phyloP scores from a whole-genome alignment of 768 basidiomycete genomes.

The Auriscalpium microsporum region DNA sequence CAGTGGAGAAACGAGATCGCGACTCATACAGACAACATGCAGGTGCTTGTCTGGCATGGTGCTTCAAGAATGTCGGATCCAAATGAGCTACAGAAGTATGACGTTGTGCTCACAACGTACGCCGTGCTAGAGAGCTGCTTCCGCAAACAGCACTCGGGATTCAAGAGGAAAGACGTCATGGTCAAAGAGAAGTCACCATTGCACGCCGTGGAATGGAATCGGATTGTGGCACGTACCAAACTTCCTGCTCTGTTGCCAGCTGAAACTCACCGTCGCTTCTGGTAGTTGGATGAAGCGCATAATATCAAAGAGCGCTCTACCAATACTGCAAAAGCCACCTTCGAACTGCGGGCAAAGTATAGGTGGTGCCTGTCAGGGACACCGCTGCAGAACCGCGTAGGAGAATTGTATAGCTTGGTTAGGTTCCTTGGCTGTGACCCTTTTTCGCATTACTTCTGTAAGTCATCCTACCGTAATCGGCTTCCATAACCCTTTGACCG shows the following conservation, averaged over 20 bases:
- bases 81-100: constrained; percentile 69
- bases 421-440: constrained; percentile 91
- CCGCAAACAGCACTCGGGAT: constrained; percentile 88
- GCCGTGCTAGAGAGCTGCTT: constrained; percentile 87
- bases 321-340: constrained; percentile 96
- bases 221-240: constrained; percentile 51
- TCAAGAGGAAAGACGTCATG: constrained; percentile 75
- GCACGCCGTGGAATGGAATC: constrained; percentile 79
- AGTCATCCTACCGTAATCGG: constrained; percentile 18
- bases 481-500: not conserved
- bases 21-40: constrained; percentile 74
- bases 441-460: constrained; percentile 88
- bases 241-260: not conserved
- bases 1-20: constrained; percentile 95
- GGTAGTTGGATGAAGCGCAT: constrained; percentile 88
- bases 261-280: not conserved
- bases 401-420: constrained; percentile 92
- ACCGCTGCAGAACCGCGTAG: constrained; percentile 96
- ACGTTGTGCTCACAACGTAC: constrained; percentile 85
- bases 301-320: constrained; percentile 95
- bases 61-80: constrained; percentile 56
- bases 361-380: constrained; percentile 97
- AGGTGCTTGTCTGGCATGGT: constrained; percentile 92
- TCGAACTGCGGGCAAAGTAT: constrained; percentile 72
- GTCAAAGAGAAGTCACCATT: constrained; percentile 84